Percentiles rank a stretch among this genome's conserved stretches.
phyloP scores from a whole-genome alignment of 2,329 filamentous ascomycete genomes.

The Trichophyton verrucosum region DNA sequence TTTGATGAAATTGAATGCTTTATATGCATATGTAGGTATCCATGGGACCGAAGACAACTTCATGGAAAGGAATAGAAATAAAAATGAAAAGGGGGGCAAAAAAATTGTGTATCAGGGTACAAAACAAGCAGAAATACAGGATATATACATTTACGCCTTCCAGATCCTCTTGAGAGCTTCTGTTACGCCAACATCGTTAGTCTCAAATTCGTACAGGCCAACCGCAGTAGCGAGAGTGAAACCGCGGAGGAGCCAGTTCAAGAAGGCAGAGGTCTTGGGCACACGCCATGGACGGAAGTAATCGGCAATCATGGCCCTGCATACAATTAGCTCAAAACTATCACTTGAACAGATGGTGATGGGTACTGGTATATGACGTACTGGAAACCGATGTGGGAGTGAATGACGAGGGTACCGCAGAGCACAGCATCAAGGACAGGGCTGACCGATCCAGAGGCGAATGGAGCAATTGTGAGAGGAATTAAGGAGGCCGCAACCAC shows the following conservation, averaged over 20 bases:
- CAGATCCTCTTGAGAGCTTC: conserved; percentile 81
- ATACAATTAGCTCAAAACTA: background rate
- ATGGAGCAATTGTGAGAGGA: conserved; percentile 78
- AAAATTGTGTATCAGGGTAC: background rate
- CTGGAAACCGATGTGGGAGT: conserved; percentile 94
- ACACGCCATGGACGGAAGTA: conserved; percentile 67
- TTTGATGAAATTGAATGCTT: background rate
- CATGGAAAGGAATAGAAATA: background rate
- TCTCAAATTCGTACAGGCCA: conserved; percentile 97
- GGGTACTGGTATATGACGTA: conserved; percentile 29
- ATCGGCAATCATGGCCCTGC: conserved; percentile 64
- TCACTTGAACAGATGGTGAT: background rate
- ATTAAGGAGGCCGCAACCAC: conserved; percentile 67
- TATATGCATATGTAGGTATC: background rate
- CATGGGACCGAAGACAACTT: background rate
- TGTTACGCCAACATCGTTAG: conserved; percentile 89
- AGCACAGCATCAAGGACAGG: conserved; percentile 76
- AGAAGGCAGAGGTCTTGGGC: conserved; percentile 53
- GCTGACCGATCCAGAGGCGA: conserved; percentile 83
- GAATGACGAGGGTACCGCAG: conserved; percentile 69
- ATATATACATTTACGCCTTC: conserved; percentile 47
- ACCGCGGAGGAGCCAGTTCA: conserved; percentile 66
- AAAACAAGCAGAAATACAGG: background rate
- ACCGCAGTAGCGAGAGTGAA: conserved; percentile 71
- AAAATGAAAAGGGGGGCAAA: background rate